Conservation (phyloP, 2,329 filamentous ascomycete genomes). For the Didymella pinodella region DNA sequence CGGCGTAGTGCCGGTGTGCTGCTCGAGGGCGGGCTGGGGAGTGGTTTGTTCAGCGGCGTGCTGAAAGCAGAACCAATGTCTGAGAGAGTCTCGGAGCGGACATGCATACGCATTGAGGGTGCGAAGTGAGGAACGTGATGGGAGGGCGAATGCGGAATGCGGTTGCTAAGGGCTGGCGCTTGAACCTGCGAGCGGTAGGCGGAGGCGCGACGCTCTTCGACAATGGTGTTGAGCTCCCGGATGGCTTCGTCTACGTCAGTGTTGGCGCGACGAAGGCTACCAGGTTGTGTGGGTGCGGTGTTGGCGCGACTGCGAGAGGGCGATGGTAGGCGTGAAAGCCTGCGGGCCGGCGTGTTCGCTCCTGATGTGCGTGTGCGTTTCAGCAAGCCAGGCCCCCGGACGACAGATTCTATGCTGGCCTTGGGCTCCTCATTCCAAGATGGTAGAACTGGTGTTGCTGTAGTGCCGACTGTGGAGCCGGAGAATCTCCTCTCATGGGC, state of each 20-base stretch:
- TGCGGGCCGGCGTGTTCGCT: slow-evolving; percentile 33
- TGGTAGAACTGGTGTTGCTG: slow-evolving; percentile 37
- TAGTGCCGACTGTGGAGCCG: slow-evolving; percentile 33
- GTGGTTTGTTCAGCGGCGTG: slow-evolving; percentile 46
- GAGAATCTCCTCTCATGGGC: slow-evolving; percentile 34
- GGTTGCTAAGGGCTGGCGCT: slow-evolving; percentile 38
- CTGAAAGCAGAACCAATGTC: slow-evolving; percentile 59
- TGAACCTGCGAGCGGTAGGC: slow-evolving; percentile 43
- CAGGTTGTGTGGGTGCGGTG: slow-evolving; percentile 47
- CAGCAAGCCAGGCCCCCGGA: slow-evolving; percentile 31
- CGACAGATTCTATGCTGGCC: slow-evolving; percentile 27
- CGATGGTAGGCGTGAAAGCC: slow-evolving; percentile 43
- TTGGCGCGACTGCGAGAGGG: slow-evolving; percentile 47
- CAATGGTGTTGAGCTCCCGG: slow-evolving; percentile 58
- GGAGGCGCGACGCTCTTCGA: slow-evolving; percentile 56
- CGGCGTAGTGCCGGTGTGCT: slow-evolving; percentile 19
- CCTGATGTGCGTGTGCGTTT: slow-evolving; percentile 41
- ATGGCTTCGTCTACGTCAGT: slow-evolving; percentile 56
- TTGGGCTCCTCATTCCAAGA: slow-evolving; percentile 38
- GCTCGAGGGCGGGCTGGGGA: slow-evolving; percentile 31
- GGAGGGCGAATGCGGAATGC: slow-evolving; percentile 45
- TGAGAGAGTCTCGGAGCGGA: slow-evolving; percentile 57
- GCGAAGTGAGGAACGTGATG: slow-evolving; percentile 58
- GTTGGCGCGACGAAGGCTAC: slow-evolving; percentile 48
- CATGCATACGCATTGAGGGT: slow-evolving; percentile 55